A percentile compares a stretch with the other conserved stretches of the same genome.
phyloP scores from a whole-genome alignment of 2,329 filamentous ascomycete species.

The Helotiales sp. region DNA sequence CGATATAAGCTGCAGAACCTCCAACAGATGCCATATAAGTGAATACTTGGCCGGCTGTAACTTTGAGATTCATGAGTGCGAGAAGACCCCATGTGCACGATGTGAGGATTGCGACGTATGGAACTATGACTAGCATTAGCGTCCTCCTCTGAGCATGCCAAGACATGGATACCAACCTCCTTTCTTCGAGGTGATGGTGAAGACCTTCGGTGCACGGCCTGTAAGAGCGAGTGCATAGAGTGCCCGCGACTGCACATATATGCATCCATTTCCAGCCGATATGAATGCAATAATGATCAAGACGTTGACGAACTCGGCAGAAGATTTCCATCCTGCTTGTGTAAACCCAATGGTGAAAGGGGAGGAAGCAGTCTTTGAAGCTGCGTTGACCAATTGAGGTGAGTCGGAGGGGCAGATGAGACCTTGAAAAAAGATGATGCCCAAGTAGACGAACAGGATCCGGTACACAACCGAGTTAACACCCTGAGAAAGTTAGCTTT shows the following conservation, averaged over 20 bases:
- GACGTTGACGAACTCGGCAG: slow-evolving; percentile 55
- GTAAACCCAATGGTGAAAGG: slow-evolving; percentile 52
- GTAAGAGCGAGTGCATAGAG: slow-evolving; percentile 55
- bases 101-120: slow-evolving; percentile 47
- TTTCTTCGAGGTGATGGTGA: slow-evolving; percentile 49
- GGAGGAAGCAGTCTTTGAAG: slow-evolving; percentile 48
- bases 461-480: slow-evolving; percentile 29
- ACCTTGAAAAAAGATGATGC: slow-evolving; percentile 51
- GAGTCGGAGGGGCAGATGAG: slow-evolving; percentile 55
- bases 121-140: slow-evolving; percentile 36
- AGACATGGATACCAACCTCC: slow-evolving; percentile 36
- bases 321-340: slow-evolving; percentile 52
- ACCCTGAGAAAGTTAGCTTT: slow-evolving; percentile 10
- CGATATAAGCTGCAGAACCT: slow-evolving; percentile 46
- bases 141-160: background rate
- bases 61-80: slow-evolving; percentile 45
- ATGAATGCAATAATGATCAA: slow-evolving; percentile 53
- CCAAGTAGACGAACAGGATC: slow-evolving; percentile 44
- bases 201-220: slow-evolving; percentile 51
- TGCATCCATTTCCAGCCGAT: slow-evolving; percentile 50
- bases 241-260: slow-evolving; percentile 56
- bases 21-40: slow-evolving; percentile 44
- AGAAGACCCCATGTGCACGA: slow-evolving; percentile 49
- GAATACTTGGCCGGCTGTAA: slow-evolving; percentile 43
- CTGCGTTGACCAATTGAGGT: slow-evolving; percentile 46